A percentile compares a stretch with the other conserved stretches of the same genome.
phyloP scores from a whole-genome alignment of 2,329 filamentous ascomycete genomes.

The Lachnum nothofagi region DNA sequence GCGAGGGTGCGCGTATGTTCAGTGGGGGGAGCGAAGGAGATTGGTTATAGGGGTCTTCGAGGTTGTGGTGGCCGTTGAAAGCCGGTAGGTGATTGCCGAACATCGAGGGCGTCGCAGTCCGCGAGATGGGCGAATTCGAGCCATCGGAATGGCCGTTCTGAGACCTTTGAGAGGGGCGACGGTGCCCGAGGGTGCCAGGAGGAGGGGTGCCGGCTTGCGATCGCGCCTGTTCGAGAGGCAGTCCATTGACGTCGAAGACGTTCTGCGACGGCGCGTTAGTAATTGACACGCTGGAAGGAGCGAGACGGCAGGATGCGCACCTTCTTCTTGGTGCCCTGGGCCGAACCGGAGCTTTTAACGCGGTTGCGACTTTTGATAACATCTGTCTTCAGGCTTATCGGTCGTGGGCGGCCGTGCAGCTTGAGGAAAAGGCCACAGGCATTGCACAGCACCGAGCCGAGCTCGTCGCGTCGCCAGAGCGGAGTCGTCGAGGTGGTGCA shows the following conservation, averaged over 20 bases:
- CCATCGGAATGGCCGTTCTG: constrained; percentile 69
- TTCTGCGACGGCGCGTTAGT: constrained; percentile 29
- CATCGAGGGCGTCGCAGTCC: constrained; percentile 71
- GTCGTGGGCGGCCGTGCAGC: constrained; percentile 85
- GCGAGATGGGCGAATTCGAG: constrained; percentile 72
- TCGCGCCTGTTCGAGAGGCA: constrained; percentile 45
- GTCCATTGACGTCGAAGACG: constrained; percentile 49
- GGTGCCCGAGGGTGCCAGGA: constrained; percentile 50
- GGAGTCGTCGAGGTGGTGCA: constrained; percentile 94
- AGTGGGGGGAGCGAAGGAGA: constrained; percentile 47
- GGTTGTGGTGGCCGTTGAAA: constrained; percentile 61
- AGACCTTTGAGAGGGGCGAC: constrained; percentile 66
- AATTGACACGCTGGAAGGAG: not conserved
- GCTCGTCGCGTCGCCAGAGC: constrained; percentile 94
- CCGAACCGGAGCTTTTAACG: constrained; percentile 79
- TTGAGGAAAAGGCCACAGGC: constrained; percentile 97
- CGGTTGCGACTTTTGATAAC: constrained; percentile 99
- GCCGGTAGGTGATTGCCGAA: constrained; percentile 70
- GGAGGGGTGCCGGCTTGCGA: constrained; percentile 51
- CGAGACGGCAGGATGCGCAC: constrained; percentile 39
- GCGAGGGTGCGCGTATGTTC: constrained; percentile 53
- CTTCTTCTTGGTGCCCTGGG: constrained; percentile 75
- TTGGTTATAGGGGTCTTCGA: constrained; percentile 61
- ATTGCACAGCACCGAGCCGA: constrained; percentile 93
- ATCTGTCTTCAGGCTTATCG: constrained; percentile 96